Conservation (phyloP, 768 basidiomycete genomes). For the Suillus fuscotomentosus region DNA sequence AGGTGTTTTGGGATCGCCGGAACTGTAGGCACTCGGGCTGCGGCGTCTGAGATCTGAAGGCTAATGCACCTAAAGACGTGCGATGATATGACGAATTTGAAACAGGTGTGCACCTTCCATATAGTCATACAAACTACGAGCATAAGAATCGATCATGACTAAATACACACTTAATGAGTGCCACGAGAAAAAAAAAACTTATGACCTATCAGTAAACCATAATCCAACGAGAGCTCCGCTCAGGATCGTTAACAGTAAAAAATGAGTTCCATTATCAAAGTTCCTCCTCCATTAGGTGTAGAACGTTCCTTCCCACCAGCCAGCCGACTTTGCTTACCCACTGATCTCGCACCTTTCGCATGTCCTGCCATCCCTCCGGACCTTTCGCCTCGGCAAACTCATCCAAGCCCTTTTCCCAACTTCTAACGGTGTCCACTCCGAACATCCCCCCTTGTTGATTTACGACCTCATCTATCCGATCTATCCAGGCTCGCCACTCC, state of each 20-base stretch:
- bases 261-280: conserved; percentile 11
- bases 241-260: conserved; percentile 3
- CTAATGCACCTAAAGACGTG: neutral
- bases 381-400: conserved; percentile 57
- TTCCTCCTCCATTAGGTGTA: conserved; percentile 32
- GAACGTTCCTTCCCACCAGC: conserved; percentile 53
- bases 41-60: neutral
- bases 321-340: conserved; percentile 81
- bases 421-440: conserved; percentile 62
- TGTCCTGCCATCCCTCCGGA: conserved; percentile 36
- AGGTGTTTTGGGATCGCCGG: neutral
- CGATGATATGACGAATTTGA: neutral
- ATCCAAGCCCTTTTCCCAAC: conserved; percentile 71
- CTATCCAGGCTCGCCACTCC: conserved; percentile 81
- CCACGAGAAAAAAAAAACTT: neutral
- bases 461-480: conserved; percentile 63
- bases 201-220: conserved; percentile 1
- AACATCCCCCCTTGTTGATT: conserved; percentile 81
- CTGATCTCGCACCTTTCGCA: conserved; percentile 52
- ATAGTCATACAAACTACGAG: neutral
- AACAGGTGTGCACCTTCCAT: neutral
- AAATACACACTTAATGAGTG: neutral
- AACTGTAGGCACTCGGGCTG: neutral
- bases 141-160: conserved; percentile 2
- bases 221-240: conserved; percentile 5